phyloP scores from a whole-genome alignment of 1,284 basidiomycete genomes.

The Albatrellus sp. region DNA sequence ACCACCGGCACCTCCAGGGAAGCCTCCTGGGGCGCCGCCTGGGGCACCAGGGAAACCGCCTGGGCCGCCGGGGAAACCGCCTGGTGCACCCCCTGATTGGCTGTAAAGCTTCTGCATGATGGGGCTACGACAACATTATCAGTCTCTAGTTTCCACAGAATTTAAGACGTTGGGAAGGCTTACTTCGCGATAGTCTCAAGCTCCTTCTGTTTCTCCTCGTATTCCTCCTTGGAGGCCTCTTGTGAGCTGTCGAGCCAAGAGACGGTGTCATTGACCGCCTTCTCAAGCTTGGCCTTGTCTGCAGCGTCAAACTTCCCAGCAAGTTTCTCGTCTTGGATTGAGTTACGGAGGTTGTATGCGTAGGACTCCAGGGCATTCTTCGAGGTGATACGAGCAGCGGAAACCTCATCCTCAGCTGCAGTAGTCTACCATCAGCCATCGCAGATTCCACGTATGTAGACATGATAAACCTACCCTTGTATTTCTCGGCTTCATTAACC shows the following conservation, averaged over 20 bases:
- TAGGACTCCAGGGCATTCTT: constrained; percentile 92
- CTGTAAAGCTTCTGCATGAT: constrained; percentile 90
- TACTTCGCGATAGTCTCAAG: constrained; percentile 75
- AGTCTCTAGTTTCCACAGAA: background rate
- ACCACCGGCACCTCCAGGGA: constrained; percentile 18
- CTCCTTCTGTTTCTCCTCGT: constrained; percentile 93
- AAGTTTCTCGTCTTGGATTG: constrained; percentile 75
- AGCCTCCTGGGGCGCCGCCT: constrained; percentile 30
- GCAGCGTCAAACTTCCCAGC: constrained; percentile 78
- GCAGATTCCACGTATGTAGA: background rate
- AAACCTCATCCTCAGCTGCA: constrained; percentile 70
- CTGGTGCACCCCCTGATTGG: constrained; percentile 24
- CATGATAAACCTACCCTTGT: constrained; percentile 48
- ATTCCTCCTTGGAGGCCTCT: constrained; percentile 93
- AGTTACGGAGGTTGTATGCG: constrained; percentile 93
- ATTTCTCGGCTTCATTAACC: constrained; percentile 89
- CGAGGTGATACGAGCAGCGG: constrained; percentile 70
- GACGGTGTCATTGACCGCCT: constrained; percentile 79
- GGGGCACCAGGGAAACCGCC: constrained; percentile 13
- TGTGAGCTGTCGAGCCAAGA: constrained; percentile 82
- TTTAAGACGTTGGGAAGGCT: background rate
- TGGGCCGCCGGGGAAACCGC: constrained; percentile 28
- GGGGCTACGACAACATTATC: constrained; percentile 28
- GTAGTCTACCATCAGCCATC: constrained; percentile 13
- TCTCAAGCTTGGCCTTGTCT: constrained; percentile 84